Base-by-base conservation (phyloP, 441 rosid species). In the Oxalis stricta region DNA sequence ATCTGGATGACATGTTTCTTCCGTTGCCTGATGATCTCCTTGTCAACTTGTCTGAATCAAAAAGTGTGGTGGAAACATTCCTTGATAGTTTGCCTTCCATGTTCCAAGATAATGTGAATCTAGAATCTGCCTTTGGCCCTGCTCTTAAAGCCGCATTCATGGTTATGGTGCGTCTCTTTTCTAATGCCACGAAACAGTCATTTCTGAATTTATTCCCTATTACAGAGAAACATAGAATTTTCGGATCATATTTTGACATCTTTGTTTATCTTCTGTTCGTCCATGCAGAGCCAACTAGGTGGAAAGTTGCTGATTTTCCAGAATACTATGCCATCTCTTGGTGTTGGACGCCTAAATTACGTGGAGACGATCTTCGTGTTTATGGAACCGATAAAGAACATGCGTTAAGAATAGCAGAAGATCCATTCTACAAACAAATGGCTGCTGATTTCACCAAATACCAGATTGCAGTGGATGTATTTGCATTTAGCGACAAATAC, bases 101-200 rank as follows among this genome's bases (percentile, higher is more conserved):
- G 97, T 92, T 92, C 58, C 92, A 76, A 59, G 86, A 87, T 65
- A 87, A 74, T 56, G 44, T 72, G 59, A 92, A 84, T 59, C 64
- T 92, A 43, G 99, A 92, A 73, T 92, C 99, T 39, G 99, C 95
- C 51, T 87, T 92, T 65, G 97, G 99, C 61, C 84, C 99, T 41
- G 92, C 99, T 48, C 79, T 92, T 47, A 84, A 71, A 75, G 95
- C 99, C 2, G 95, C 95, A 19, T 84, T 61, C 64, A 77, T 84
- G 94, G 75, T 92, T 68, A 87, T 92, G 99, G 99, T 92, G 53
- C 44, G 95, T 64, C 39, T 45, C 9, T 40, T 48, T 58, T 47
- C 46, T 47, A 53, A 20, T 17, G 16, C 22, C n/a, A n/a, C n/a
- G n/a, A n/a, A n/a, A n/a, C n/a, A n/a, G n/a, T n/a, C n/a, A n/a